These are phyloP conservation scores for Globisporangium recalcitrans DNA, from an alignment of 352 stramenopile species.

Conservation along the genomic window DNA sequence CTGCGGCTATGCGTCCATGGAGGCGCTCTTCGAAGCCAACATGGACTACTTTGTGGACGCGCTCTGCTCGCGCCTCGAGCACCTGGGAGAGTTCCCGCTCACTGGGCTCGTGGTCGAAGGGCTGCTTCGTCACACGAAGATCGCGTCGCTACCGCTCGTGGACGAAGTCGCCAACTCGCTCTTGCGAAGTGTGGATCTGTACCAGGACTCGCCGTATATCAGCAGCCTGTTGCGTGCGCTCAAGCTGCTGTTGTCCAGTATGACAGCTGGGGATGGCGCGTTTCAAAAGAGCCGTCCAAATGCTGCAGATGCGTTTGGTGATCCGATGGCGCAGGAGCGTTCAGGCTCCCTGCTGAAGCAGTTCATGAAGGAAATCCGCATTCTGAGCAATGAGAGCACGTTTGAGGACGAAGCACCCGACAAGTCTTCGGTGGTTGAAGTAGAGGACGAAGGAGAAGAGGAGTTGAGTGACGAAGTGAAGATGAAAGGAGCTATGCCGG, in stretches of 20 bases:
- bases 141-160: slow-evolving; percentile 67
- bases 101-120: slow-evolving; percentile 76
- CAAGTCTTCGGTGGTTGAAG: background rate
- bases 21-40: slow-evolving; percentile 67
- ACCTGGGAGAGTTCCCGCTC: slow-evolving; percentile 63
- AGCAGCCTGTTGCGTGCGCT: slow-evolving; percentile 55
- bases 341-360: slow-evolving; percentile 25
- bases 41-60: slow-evolving; percentile 89
- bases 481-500: slow-evolving; percentile 62
- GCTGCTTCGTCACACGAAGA: slow-evolving; percentile 52
- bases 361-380: slow-evolving; percentile 68
- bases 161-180: slow-evolving; percentile 73
- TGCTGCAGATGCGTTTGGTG: background rate
- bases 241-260: slow-evolving; percentile 48
- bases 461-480: slow-evolving; percentile 14
- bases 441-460: slow-evolving; percentile 9
- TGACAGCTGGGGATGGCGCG: slow-evolving; percentile 19
- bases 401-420: slow-evolving; percentile 21
- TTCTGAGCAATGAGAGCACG: slow-evolving; percentile 31
- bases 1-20: slow-evolving; percentile 47
- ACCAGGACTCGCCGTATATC: slow-evolving; percentile 56
- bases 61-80: slow-evolving; percentile 60
- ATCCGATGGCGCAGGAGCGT: background rate
- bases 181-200: slow-evolving; percentile 65
- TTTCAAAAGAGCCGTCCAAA: background rate